A percentile compares a stretch with the other conserved stretches of the same genome.
phyloP scores from a whole-genome alignment of 2,329 filamentous ascomycete species.

The Juglanconis juglandina region DNA sequence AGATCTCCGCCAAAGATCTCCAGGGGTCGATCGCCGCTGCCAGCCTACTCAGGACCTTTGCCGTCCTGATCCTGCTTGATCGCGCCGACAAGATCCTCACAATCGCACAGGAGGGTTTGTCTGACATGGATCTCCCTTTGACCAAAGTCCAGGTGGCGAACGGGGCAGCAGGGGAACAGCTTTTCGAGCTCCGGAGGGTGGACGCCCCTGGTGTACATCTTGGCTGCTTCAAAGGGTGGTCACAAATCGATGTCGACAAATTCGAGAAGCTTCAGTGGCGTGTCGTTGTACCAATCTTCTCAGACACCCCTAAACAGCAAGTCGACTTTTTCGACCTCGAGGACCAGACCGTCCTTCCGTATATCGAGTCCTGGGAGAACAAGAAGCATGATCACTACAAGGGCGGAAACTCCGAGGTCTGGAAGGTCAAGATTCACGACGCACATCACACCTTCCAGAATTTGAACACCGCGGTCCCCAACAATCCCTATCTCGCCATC shows the following conservation, averaged over 20 bases:
- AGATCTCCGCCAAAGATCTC: background rate
- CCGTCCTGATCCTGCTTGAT: constrained; percentile 9
- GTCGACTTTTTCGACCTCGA: constrained; percentile 12
- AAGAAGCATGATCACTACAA: constrained; percentile 17
- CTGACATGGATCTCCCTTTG: constrained; percentile 5
- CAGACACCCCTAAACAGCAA: constrained; percentile 9
- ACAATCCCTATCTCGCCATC: constrained; percentile 18
- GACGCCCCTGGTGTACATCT: background rate
- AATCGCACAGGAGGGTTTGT: background rate
- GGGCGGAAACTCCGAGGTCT: constrained; percentile 19
- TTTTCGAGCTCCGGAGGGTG: constrained; percentile 6
- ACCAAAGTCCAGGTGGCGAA: background rate
- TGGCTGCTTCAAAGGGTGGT: constrained; percentile 12
- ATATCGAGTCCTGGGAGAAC: constrained; percentile 16
- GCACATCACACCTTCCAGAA: constrained; percentile 18
- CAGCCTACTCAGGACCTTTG: constrained; percentile 12
- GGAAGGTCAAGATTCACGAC: constrained; percentile 19
- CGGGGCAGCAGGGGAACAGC: background rate
- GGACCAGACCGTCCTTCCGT: constrained; percentile 16
- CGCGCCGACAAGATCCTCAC: constrained; percentile 8
- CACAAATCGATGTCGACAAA: constrained; percentile 6
- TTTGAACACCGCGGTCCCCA: constrained; percentile 8
- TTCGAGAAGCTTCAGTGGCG: constrained; percentile 18
- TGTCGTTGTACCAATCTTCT: constrained; percentile 15
- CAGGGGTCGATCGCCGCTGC: background rate